These are phyloP conservation scores for Aquilaria yunnanensis DNA, from an alignment of 345 rosid species.

Conservation along the genomic window DNA sequence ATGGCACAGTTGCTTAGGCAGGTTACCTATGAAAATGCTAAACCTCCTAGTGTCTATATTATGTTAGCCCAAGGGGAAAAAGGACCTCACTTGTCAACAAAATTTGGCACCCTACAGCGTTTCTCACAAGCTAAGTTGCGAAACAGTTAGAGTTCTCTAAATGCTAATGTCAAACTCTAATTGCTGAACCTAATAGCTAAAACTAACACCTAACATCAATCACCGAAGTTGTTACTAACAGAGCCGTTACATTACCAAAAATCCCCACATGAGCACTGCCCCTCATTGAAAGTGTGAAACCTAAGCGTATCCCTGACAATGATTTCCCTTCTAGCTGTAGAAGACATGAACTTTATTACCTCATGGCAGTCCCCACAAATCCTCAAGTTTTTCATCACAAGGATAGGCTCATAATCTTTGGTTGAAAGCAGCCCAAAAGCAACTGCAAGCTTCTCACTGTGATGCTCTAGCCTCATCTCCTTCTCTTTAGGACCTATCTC, in stretches of 20 bases:
- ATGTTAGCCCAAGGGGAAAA: too few species aligned
- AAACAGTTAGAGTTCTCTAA: too few species aligned
- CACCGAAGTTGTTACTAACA: too few species aligned
- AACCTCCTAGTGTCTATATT: too few species aligned
- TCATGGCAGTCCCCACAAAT: conserved; percentile 91
- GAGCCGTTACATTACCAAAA: conserved; percentile 53
- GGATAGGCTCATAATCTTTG: conserved; percentile 49
- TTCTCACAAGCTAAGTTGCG: too few species aligned
- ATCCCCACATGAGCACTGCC: conserved; percentile 76
- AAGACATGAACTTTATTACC: conserved; percentile 72
- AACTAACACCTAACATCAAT: too few species aligned
- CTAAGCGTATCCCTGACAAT: conserved; percentile 64
- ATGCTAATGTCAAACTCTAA: too few species aligned
- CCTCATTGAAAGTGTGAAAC: conserved; percentile 70
- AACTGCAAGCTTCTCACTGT: conserved; percentile 88
- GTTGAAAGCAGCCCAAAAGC: conserved; percentile 80
- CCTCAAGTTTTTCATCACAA: conserved; percentile 74
- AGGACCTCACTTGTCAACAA: too few species aligned
- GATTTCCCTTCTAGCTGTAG: conserved; percentile 53
- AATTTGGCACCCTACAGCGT: too few species aligned
- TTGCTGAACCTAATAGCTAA: too few species aligned
- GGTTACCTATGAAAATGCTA: too few species aligned
- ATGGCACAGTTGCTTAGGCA: too few species aligned
- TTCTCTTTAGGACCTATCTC: conserved; percentile 43
- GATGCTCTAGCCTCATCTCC: conserved; percentile 62